Evolutionary conservation across 2,329 filamentous ascomycete genomes (phyloP), one percentile per base, ranked within the genome.

Genomic region (Fusarium sp.): DNA sequence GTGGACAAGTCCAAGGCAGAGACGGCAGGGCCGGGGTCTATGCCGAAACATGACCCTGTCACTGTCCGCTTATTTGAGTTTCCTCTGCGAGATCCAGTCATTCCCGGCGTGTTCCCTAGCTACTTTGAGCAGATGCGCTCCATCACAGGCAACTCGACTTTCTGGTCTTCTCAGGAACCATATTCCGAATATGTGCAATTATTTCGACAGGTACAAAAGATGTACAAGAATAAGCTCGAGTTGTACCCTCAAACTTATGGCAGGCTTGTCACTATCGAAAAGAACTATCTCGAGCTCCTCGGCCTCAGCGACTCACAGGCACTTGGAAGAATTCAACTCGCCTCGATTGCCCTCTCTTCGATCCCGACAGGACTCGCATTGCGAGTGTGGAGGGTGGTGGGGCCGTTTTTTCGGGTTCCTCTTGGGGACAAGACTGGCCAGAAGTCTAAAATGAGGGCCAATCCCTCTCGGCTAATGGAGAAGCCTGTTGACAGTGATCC

Each of bases 21-120:
- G 30, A 34, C 11, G 16, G 16, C 23, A 40, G 41, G 16, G 16
- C 8, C 9, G 15, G 41, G 36, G 41, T 7, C 41, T n/a, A 56
- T 30, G 41, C 41, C 41, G 9, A 47, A 44, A n/a, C 31, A 41
- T 27, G 44, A 51, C 12, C 44, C 34, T 11, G 44, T 51, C 10
- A 15, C 23, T 41, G 46, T 52, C 34, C 44, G 44, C 11, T 23
- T 59, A 23, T 59, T 59, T 51, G 44, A 59, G 30, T 30, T 59
- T 11, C 55, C 55, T 13, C 15, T 59, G n/a, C 55, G 46, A 28
- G 46, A 59, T 37, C 55, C 30, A 11, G 55, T 59, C 36, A 39
- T 59, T 37, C 55, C 55, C 27, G 55, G 44, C 8, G 46, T 50
- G 27, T 59, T 59, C 27, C 55, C 55, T 18, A 59, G 55, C 9